phyloP scores from a whole-genome alignment of 2,329 filamentous ascomycete species.

The Colletotrichum camelliae region DNA sequence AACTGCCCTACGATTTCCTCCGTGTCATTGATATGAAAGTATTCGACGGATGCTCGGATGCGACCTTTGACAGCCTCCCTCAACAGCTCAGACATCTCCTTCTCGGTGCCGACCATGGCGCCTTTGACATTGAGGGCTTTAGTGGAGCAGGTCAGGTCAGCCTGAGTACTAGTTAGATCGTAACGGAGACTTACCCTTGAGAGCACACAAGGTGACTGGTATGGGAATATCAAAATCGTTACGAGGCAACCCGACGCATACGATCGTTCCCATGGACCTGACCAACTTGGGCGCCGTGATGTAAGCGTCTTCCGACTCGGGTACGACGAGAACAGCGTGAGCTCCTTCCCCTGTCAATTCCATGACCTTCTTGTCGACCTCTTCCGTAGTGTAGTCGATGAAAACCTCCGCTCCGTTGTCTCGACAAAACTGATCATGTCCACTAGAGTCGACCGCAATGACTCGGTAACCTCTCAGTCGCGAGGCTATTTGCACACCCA shows the following conservation, averaged over 20 bases:
- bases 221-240: constrained; percentile 32
- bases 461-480: constrained; percentile 25
- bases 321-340: constrained; percentile 29
- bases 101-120: neutral
- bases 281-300: constrained; percentile 25
- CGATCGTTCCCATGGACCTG: constrained; percentile 29
- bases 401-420: constrained; percentile 30
- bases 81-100: neutral
- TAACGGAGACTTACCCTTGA: neutral
- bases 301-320: constrained; percentile 30
- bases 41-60: neutral
- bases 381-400: constrained; percentile 28
- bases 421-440: constrained; percentile 26
- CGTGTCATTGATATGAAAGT: neutral
- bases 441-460: constrained; percentile 33
- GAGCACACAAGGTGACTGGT: neutral
- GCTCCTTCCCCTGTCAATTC: constrained; percentile 31
- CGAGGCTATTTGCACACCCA: constrained; percentile 36
- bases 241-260: constrained; percentile 28
- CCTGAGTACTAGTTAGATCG: rapidly evolving
- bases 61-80: neutral
- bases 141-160: neutral
- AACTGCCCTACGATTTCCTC: neutral
- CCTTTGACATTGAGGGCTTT: constrained; percentile 16
- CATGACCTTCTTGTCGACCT: constrained; percentile 27